Evolutionary conservation across 148 eudicot species (phyloP).

Genomic region (Fagopyrum tataricum): DNA sequence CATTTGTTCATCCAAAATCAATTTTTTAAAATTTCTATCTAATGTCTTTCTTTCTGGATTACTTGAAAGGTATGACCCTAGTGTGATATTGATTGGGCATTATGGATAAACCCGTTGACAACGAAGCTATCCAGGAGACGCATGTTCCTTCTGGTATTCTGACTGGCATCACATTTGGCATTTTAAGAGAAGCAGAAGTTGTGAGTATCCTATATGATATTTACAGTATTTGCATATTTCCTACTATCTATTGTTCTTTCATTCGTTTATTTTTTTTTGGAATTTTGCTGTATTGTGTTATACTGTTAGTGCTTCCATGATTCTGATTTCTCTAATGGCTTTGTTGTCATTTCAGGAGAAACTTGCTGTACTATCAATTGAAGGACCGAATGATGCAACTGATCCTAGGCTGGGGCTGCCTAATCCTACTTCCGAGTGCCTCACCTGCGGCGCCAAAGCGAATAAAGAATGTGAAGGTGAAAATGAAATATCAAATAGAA

Average conservation of each 20-base stretch:
- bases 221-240: not conserved
- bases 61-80: not conserved
- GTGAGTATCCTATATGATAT: slow-evolving; percentile 39
- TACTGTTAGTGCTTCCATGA: not conserved
- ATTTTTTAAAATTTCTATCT: not conserved
- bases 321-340: not conserved
- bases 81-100: not conserved
- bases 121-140: slow-evolving; percentile 24
- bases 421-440: slow-evolving; percentile 55
- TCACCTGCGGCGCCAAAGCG: slow-evolving; percentile 68
- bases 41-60: not conserved
- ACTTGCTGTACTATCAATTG: slow-evolving; percentile 48
- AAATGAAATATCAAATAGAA: not conserved
- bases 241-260: not conserved
- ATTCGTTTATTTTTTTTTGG: not conserved
- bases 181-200: slow-evolving; percentile 60
- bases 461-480: slow-evolving; percentile 74
- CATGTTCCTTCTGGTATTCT: slow-evolving; percentile 50
- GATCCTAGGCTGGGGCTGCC: slow-evolving; percentile 86
- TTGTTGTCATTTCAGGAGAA: slow-evolving; percentile 46
- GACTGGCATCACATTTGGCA: slow-evolving; percentile 44
- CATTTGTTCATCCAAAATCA: not conserved
- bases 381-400: slow-evolving; percentile 54
- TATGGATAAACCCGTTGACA: slow-evolving; percentile 2
- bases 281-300: not conserved